Conservation (phyloP, 169 alveolate species). For the Cryptosporidium felis region DNA sequence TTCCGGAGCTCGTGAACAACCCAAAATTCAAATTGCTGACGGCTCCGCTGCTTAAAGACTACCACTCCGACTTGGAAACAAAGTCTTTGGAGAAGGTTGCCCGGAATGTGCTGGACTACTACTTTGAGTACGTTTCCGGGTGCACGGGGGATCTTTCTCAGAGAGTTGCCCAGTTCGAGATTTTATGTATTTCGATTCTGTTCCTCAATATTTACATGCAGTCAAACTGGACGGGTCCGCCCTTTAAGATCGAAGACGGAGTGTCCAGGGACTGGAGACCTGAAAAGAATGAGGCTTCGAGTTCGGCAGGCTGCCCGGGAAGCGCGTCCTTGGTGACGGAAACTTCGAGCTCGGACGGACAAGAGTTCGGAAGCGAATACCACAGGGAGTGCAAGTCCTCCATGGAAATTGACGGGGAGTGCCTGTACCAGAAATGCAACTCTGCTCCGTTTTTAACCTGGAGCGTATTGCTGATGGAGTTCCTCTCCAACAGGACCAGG, state of each 20-base stretch:
- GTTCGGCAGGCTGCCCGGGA: too few relatives aligned
- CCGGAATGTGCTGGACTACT: conserved; percentile 8
- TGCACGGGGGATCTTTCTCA: background rate
- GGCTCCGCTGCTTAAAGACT: conserved; percentile 6
- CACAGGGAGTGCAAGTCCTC: conserved; percentile 1
- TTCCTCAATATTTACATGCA: conserved; percentile 52
- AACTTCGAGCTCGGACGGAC: background rate
- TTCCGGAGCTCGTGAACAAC: background rate
- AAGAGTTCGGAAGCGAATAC: background rate
- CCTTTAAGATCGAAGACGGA: conserved; percentile 9
- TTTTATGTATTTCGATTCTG: conserved; percentile 36
- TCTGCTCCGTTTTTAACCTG: conserved; percentile 30
- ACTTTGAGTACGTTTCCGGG: background rate
- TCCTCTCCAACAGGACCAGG: conserved; percentile 5
- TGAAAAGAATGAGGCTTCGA: background rate
- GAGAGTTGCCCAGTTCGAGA: conserved; percentile 41
- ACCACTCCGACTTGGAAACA: background rate
- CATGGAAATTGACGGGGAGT: conserved; percentile 53
- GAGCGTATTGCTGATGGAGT: conserved; percentile 41
- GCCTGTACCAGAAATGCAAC: conserved; percentile 28
- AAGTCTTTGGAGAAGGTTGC: conserved; percentile 4
- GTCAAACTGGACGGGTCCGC: conserved; percentile 69
- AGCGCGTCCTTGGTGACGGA: conserved; percentile 12
- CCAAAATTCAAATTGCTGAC: background rate
- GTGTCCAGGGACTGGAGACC: conserved; percentile 7